A percentile compares a stretch with the other conserved stretches of the same genome.
phyloP scores from a whole-genome alignment of 2,329 filamentous ascomycete genomes.

The Alternaria arborescens region DNA sequence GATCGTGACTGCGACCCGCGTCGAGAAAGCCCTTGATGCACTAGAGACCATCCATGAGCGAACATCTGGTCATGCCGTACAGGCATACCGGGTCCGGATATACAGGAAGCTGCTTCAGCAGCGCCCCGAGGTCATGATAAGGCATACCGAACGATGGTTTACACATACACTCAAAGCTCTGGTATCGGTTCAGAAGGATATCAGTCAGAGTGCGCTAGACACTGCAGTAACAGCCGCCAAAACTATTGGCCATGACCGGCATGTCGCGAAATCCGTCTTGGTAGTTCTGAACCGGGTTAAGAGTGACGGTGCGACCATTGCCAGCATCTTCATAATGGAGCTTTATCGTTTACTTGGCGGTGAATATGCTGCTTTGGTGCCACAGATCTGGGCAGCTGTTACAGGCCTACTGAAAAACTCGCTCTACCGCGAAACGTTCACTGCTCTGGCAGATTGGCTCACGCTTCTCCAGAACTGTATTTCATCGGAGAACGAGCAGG shows the following conservation, averaged over 20 bases:
- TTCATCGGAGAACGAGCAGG: conserved; percentile 74
- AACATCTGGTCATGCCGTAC: conserved; percentile 80
- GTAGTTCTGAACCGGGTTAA: conserved; percentile 67
- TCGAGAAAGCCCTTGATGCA: conserved; percentile 73
- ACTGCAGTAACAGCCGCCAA: conserved; percentile 77
- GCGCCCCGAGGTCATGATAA: conserved; percentile 73
- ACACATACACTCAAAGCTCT: conserved; percentile 83
- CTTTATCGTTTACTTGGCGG: conserved; percentile 67
- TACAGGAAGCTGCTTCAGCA: conserved; percentile 81
- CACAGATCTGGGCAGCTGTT: conserved; percentile 87
- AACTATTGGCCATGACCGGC: conserved; percentile 72
- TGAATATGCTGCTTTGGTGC: conserved; percentile 71
- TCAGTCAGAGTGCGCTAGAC: conserved; percentile 75
- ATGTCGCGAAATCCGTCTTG: conserved; percentile 71
- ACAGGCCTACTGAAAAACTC: conserved; percentile 76
- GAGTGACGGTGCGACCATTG: conserved; percentile 64
- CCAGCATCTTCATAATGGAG: conserved; percentile 70
- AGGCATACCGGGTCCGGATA: conserved; percentile 78
- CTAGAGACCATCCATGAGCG: conserved; percentile 77
- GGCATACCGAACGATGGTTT: conserved; percentile 78
- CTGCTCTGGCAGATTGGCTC: conserved; percentile 77
- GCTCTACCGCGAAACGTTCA: conserved; percentile 70
- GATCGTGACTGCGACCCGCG: conserved; percentile 75
- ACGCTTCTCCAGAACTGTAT: conserved; percentile 83
- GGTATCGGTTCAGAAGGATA: conserved; percentile 79